Conservation (phyloP, 1,284 basidiomycete species). For the Phlebopus sp. region DNA sequence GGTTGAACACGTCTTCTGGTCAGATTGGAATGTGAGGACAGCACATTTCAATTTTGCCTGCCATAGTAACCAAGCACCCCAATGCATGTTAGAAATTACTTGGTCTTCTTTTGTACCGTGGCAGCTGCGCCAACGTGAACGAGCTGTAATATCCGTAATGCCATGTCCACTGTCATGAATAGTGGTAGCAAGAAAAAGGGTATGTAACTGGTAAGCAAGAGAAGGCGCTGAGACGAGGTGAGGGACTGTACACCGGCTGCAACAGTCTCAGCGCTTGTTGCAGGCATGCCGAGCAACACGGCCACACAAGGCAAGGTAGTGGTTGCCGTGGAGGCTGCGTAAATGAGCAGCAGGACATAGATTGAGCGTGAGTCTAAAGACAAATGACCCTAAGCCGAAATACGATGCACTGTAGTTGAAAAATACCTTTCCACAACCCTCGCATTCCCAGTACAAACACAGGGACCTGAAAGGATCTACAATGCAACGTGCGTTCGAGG, state of each 20-base stretch:
- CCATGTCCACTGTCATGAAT: conserved; percentile 73
- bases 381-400: neutral
- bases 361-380: conserved; percentile 42
- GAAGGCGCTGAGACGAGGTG: conserved; percentile 41
- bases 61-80: too few relatives aligned
- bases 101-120: conserved; percentile 16
- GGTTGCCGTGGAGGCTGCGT: conserved; percentile 75
- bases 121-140: conserved; percentile 1
- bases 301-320: conserved; percentile 73
- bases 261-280: conserved; percentile 33
- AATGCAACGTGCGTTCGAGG: conserved; percentile 14
- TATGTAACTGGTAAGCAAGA: conserved; percentile 71
- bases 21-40: too few relatives aligned
- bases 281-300: conserved; percentile 50
- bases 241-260: conserved; percentile 37
- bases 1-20: too few relatives aligned
- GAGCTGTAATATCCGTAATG: conserved; percentile 35
- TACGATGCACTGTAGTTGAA: conserved; percentile 12
- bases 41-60: too few relatives aligned
- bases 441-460: conserved; percentile 68
- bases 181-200: conserved; percentile 75
- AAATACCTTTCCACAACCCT: conserved; percentile 61
- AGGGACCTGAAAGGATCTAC: conserved; percentile 73
- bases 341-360: conserved; percentile 62
- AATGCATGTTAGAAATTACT: conserved; percentile 6